A percentile compares a stretch with the other conserved stretches of the same genome.
Evolutionary conservation across 106 monocot species (phyloP).

Genomic region (Agapanthus africanus): DNA sequence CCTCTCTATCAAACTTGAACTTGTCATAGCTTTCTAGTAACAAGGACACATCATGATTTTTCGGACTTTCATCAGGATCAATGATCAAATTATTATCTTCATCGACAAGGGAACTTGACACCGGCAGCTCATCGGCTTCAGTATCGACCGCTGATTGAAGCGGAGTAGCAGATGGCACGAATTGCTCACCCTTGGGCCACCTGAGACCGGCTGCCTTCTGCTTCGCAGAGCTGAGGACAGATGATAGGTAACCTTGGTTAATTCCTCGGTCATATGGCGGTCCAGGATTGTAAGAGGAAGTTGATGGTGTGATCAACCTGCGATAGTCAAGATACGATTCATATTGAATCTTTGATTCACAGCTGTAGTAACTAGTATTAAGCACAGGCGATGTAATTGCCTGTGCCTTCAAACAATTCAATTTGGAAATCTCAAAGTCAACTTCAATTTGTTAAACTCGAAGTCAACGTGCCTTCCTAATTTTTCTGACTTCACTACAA

Average conservation of each 20-base stretch:
- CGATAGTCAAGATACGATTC: not conserved
- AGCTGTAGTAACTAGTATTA: too few species aligned
- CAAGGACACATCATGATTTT: not conserved
- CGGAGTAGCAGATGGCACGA: not conserved
- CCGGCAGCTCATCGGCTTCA: constrained; percentile 29
- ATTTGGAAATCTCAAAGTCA: too few species aligned
- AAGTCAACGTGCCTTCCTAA: too few species aligned
- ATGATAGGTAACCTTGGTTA: constrained; percentile 29
- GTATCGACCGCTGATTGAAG: not conserved
- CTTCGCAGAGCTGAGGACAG: constrained; percentile 56
- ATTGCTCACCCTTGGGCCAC: constrained; percentile 24
- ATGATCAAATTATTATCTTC: constrained; percentile 4
- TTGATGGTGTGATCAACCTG: constrained; percentile 38
- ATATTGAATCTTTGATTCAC: too few species aligned
- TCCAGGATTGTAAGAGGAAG: constrained; percentile 6
- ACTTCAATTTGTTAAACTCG: too few species aligned
- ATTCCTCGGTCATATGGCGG: constrained; percentile 4
- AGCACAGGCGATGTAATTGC: too few species aligned
- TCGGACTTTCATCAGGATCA: not conserved
- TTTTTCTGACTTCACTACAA: too few species aligned
- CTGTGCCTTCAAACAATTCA: too few species aligned
- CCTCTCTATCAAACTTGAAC: constrained; percentile 44
- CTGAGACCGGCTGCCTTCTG: constrained; percentile 42
- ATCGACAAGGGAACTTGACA: constrained; percentile 24
- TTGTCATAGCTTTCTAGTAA: constrained; percentile 28